Evolutionary conservation across 2,329 filamentous ascomycete genomes (phyloP), one percentile per base, ranked within the genome.

Genomic region (Gaeumannomyces tritici): DNA sequence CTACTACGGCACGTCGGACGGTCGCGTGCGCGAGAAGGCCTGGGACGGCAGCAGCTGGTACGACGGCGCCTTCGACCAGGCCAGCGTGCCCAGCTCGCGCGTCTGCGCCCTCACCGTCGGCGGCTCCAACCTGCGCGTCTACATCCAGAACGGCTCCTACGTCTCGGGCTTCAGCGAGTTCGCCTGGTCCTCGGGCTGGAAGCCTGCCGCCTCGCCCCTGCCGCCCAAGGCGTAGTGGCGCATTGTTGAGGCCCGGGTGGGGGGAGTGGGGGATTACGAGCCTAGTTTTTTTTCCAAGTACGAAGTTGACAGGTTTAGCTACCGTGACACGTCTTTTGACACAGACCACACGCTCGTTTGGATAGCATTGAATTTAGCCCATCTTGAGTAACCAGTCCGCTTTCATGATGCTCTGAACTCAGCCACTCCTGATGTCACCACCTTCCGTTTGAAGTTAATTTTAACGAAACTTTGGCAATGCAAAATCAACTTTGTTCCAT

Each of bases 91-190:
- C 8, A 61, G n/a, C n/a, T 55, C 58, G 8, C 59, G 57, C 54
- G 63, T 63, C 15, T 59, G 58, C 18, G 64, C 59, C 31, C 54
- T 65, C 51, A 24, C 28, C 9, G 35, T 54, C 18, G 55, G 59
- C 12, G 55, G 55, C 55, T 2, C 7, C 21, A 28, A 55, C 21
- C 59, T 64, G 51, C 56, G 64, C 27, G 64, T 65, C n/a, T 65
- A 65, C 42, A 27, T 65, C 6, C 63, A 65, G 64, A 64, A 64
- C 33, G 64, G 64, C 12, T 60, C 58, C n/a, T 11, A 60, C 18
- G 31, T 18, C 27, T 61, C 61, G 31, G 63, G 51, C 21, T 54
- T 65, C n/a, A 64, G 57, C 56, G 64, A 65, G 64, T 65, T 58
- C 55, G 59, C 59, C 21, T 63, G 55, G 54, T 29, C n/a, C 24